phyloP scores from a whole-genome alignment of 495 filamentous ascomycete species.

The Daldinia bambusicola region DNA sequence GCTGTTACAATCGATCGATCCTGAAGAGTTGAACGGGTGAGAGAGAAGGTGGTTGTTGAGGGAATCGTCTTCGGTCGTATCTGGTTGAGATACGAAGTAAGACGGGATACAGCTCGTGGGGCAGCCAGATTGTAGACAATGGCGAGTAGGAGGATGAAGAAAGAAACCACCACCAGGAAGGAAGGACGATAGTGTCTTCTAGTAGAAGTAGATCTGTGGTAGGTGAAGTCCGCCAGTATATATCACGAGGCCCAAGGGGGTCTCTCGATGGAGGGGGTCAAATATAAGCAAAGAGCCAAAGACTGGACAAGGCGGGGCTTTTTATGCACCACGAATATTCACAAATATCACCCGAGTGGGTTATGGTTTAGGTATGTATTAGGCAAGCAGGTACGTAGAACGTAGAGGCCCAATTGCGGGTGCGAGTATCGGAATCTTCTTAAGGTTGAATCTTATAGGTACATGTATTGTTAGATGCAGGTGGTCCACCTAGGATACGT shows the following conservation, averaged over 20 bases:
- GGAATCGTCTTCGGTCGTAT: conserved; percentile 54
- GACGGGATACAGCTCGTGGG: conserved; percentile 69
- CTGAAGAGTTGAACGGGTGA: conserved; percentile 15
- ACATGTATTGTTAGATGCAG: conserved; percentile 22
- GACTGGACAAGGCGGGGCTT: conserved; percentile 17
- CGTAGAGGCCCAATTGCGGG: conserved; percentile 21
- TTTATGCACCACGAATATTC: conserved; percentile 6
- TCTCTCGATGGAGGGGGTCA: conserved; percentile 16
- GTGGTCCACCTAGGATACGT: conserved; percentile 23
- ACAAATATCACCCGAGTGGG: too few relatives aligned
- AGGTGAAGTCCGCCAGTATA: conserved; percentile 31
- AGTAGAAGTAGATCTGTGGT: conserved; percentile 40
- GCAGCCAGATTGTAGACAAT: conserved; percentile 81
- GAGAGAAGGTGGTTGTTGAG: conserved; percentile 21
- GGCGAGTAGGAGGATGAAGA: conserved; percentile 69
- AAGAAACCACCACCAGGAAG: conserved; percentile 61
- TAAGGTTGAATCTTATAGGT: conserved; percentile 23
- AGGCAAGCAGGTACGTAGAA: conserved; percentile 6
- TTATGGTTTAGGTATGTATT: not conserved
- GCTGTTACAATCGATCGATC: conserved; percentile 40
- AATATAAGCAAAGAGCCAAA: conserved; percentile 13
- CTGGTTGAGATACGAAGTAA: conserved; percentile 70
- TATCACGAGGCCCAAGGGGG: conserved; percentile 21
- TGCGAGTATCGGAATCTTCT: conserved; percentile 14
- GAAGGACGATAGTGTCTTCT: conserved; percentile 44